Evolutionary conservation across 2,329 filamentous ascomycete species (phyloP).

Genomic region (Pleurostoma richardsiae): DNA sequence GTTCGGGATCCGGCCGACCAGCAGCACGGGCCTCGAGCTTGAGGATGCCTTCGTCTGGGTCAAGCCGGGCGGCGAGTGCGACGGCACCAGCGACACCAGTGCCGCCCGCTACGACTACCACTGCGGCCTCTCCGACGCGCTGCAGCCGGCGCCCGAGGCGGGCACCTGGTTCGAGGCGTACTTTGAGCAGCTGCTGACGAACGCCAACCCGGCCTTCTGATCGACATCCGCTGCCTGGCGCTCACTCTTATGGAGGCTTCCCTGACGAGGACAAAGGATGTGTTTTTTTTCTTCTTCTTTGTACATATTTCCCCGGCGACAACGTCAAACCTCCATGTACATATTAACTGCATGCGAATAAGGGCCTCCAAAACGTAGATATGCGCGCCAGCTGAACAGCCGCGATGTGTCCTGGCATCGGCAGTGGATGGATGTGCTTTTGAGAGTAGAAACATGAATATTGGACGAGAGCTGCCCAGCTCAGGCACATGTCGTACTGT

Average conservation of each 20-base stretch:
- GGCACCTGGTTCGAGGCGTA: conserved; percentile 63
- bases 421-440: too few species aligned
- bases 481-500: too few species aligned
- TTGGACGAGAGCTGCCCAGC: too few species aligned
- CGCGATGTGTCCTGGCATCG: too few species aligned
- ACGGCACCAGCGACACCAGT: conserved; percentile 40
- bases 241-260: too few species aligned
- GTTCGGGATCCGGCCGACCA: conserved; percentile 58
- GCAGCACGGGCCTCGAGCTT: conserved; percentile 53
- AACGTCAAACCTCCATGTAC: conserved; percentile 4
- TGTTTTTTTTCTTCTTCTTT: not conserved
- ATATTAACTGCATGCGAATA: conserved; percentile 5
- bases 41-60: conserved; percentile 67
- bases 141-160: conserved; percentile 64
- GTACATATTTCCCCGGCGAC: conserved; percentile 1
- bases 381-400: too few species aligned
- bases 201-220: conserved; percentile 49
- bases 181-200: conserved; percentile 51
- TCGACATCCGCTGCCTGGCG: too few species aligned
- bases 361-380: not conserved
- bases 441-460: too few species aligned
- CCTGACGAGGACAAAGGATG: too few species aligned
- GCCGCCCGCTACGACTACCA: conserved; percentile 47
- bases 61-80: conserved; percentile 60
- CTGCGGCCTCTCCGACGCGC: conserved; percentile 46